Evolutionary conservation across 495 filamentous ascomycete genomes (phyloP), one percentile per base, ranked within the genome.

Genomic region (Hypoxylon perforatum): DNA sequence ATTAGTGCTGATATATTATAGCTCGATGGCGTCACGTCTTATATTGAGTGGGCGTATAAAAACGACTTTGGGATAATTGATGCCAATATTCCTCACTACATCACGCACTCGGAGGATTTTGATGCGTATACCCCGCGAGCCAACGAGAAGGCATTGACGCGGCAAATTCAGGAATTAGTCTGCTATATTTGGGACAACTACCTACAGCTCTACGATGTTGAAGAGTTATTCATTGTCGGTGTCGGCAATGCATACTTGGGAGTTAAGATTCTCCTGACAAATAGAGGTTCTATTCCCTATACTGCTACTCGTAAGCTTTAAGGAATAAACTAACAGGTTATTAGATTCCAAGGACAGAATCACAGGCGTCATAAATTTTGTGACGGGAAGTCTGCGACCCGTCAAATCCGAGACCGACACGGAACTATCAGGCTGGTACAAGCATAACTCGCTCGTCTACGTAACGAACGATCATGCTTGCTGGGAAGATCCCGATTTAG

Each of bases 131-230:
- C 67, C 1, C 70, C 76, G 11, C 56, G 65, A 11, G 35, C 67
- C 2, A 70, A 77, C 23, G 77, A 79, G 61, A 63, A 75, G 28
- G 64, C 71, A 0, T 45, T 82, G 7, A 77, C 86, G 53, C 78
- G 82, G 0, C 85, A 88, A 41, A 89, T 89, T 0, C 85, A 90
- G 55, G 91, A 95, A 63, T 77, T 98, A 7, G 89, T 92, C 15
- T 86, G 85, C 54, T 98, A 96, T 69, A 75, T 99, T 30, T 99
- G 96, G 96, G 94, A 98, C 67, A 99, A 99, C 71, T 97, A 97
- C 67, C 90, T 99, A 33, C 91, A 96, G 84, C 88, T 90, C 3
- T 84, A 87, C 61, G 86, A 92, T 6, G 73, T 63, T 3, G 85
- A 88, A 0, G 85, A 93, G 19, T 83, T 98, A 19, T 89, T 94